These are phyloP conservation scores for Cutaneotrichosporon cyanovorans DNA, from an alignment of 1,284 basidiomycete genomes.

Conservation along the genomic window DNA sequence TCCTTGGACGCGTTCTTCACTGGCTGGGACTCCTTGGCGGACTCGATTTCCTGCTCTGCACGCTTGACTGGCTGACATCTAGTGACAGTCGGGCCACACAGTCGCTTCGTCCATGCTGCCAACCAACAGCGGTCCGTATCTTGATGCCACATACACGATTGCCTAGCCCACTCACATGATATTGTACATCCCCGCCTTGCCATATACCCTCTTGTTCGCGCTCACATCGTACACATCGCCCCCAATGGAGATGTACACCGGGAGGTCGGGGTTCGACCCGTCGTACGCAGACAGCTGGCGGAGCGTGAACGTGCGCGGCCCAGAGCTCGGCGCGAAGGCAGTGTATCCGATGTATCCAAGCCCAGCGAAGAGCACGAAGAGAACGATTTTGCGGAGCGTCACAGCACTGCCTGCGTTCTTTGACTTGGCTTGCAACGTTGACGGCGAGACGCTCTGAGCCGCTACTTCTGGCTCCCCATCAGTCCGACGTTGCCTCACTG, in stretches of 20 bases:
- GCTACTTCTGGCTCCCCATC: too few species aligned
- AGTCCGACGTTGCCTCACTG: too few species aligned
- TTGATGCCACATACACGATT: neutral
- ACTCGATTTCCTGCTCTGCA: too few species aligned
- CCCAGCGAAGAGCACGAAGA: neutral
- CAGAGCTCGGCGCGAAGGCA: neutral
- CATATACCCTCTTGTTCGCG: slow-evolving; percentile 45
- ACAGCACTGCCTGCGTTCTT: neutral
- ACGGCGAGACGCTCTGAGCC: too few species aligned
- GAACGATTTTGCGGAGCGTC: neutral
- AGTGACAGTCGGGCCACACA: too few species aligned
- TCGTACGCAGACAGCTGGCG: slow-evolving; percentile 61
- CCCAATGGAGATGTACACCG: slow-evolving; percentile 83
- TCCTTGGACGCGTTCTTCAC: too few species aligned
- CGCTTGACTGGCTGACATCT: too few species aligned
- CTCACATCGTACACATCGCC: slow-evolving; percentile 55
- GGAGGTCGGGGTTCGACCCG: slow-evolving; percentile 60
- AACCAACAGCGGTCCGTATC: too few species aligned
- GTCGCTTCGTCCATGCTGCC: too few species aligned
- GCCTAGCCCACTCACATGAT: slow-evolving; percentile 40
- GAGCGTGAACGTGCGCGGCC: slow-evolving; percentile 8
- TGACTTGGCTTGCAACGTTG: too few species aligned
- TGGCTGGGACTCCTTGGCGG: too few species aligned
- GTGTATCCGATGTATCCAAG: neutral
- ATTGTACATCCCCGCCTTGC: slow-evolving; percentile 45